A percentile compares a stretch with the other conserved stretches of the same genome.
Conservation (phyloP, 1,284 basidiomycete genomes). For the Amylostereum chailletii region DNA sequence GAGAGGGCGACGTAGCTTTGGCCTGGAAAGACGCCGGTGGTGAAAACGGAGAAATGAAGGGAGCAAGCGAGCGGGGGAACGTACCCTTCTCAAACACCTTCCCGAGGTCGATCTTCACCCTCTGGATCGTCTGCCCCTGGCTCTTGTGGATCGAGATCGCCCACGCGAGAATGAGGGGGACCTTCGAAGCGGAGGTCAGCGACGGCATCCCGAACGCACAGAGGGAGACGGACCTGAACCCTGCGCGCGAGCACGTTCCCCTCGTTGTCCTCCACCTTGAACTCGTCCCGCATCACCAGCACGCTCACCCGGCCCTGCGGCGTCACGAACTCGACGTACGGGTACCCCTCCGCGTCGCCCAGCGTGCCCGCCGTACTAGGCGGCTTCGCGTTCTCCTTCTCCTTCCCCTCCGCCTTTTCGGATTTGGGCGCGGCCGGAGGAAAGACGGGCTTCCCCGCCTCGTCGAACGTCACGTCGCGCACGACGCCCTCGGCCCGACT, state of each 20-base stretch:
- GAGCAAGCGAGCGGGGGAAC: slow-evolving; percentile 8
- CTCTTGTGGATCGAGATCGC: slow-evolving; percentile 95
- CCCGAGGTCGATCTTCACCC: slow-evolving; percentile 76
- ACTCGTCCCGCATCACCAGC: slow-evolving; percentile 28
- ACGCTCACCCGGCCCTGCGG: slow-evolving; percentile 60
- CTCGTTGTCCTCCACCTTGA: slow-evolving; percentile 37
- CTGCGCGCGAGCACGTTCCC: slow-evolving; percentile 27
- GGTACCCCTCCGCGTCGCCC: slow-evolving; percentile 38
- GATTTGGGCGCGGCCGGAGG: slow-evolving; percentile 3
- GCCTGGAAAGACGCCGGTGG: slow-evolving; percentile 30
- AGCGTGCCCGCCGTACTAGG: slow-evolving; percentile 10
- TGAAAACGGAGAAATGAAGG: slow-evolving; percentile 2
- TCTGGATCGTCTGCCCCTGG: slow-evolving; percentile 83
- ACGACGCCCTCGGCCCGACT: slow-evolving; percentile 20
- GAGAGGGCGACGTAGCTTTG: slow-evolving; percentile 96
- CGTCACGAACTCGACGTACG: slow-evolving; percentile 73
- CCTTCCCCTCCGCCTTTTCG: slow-evolving; percentile 23
- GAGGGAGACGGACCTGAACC: slow-evolving; percentile 44
- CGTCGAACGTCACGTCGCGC: slow-evolving; percentile 22
- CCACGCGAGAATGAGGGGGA: slow-evolving; percentile 85
- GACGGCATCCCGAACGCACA: slow-evolving; percentile 12
- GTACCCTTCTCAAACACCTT: slow-evolving; percentile 85
- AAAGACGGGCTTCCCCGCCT: slow-evolving; percentile 25
- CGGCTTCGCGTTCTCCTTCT: slow-evolving; percentile 13
- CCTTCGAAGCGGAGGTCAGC: slow-evolving; percentile 22